phyloP scores from a whole-genome alignment of 345 rosid genomes.

The Eucalyptus leucophloia region DNA sequence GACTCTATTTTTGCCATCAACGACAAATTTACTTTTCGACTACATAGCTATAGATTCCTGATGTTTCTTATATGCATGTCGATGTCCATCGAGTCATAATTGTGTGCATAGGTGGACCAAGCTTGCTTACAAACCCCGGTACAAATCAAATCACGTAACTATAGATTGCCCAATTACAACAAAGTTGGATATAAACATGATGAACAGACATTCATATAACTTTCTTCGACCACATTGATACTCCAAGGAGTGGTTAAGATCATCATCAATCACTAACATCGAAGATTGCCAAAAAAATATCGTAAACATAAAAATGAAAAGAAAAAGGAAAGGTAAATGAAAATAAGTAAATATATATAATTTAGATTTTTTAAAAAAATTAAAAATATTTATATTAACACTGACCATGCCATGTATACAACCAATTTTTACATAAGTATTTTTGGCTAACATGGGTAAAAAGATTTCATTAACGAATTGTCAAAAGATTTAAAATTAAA shows the following conservation, averaged over 20 bases:
- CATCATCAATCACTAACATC: not conserved
- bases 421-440: fast-evolving
- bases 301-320: too few species aligned
- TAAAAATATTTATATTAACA: fast-evolving
- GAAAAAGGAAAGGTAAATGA: not conserved
- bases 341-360: too few species aligned
- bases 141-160: not conserved
- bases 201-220: not conserved
- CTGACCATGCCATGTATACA: fast-evolving
- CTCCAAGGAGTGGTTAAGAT: not conserved
- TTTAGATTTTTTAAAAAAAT: too few species aligned
- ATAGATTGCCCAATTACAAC: not conserved
- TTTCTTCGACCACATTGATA: not conserved
- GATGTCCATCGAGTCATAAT: not conserved
- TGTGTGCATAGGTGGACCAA: not conserved
- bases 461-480: fast-evolving
- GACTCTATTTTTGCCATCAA: not conserved
- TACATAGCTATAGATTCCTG: not conserved
- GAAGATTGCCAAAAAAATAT: too few species aligned
- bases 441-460: fast-evolving
- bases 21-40: not conserved
- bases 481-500: too few species aligned
- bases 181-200: not conserved
- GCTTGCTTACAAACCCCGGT: not conserved
- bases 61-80: not conserved